Conservation (phyloP, 2,329 filamentous ascomycete genomes). For the Chaetomiaceae sp. region DNA sequence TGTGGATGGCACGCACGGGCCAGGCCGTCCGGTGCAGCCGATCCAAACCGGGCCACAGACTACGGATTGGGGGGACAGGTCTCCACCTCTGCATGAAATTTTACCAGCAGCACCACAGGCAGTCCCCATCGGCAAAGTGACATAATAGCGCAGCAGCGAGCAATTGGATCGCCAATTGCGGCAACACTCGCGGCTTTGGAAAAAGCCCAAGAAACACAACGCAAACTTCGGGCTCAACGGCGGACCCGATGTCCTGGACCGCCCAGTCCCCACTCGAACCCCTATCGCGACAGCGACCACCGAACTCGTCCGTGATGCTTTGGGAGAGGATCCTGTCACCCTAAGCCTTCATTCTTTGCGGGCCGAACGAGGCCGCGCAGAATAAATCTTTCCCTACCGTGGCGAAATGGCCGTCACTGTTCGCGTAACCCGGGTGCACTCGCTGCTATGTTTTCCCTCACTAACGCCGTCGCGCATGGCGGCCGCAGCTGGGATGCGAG, state of each 20-base stretch:
- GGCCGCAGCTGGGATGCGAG: background rate
- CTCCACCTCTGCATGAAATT: constrained; percentile 15
- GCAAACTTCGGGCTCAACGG: background rate
- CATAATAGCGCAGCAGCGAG: constrained; percentile 13
- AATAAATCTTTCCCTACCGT: background rate
- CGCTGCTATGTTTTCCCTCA: constrained; percentile 18
- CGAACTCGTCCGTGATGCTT: constrained; percentile 17
- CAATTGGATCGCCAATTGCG: constrained; percentile 1
- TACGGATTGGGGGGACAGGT: background rate
- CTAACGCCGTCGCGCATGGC: constrained; percentile 1
- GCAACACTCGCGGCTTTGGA: background rate
- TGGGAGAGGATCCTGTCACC: background rate
- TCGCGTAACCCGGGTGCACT: constrained; percentile 16
- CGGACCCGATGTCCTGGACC: constrained; percentile 14
- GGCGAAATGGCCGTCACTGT: constrained; percentile 18
- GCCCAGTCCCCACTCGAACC: constrained; percentile 2
- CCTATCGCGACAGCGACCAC: constrained; percentile 8
- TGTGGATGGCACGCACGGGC: constrained; percentile 2
- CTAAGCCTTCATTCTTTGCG: constrained; percentile 8
- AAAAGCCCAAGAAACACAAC: background rate
- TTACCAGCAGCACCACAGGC: background rate
- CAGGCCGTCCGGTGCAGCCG: constrained; percentile 3
- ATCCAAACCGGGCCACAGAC: constrained; percentile 11
- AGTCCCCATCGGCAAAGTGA: constrained; percentile 13
- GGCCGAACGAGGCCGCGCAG: constrained; percentile 7